A percentile compares a stretch with the other conserved stretches of the same genome.
Conservation (phyloP, 371 early-diverging fungal species). For the Circinella umbellata region DNA sequence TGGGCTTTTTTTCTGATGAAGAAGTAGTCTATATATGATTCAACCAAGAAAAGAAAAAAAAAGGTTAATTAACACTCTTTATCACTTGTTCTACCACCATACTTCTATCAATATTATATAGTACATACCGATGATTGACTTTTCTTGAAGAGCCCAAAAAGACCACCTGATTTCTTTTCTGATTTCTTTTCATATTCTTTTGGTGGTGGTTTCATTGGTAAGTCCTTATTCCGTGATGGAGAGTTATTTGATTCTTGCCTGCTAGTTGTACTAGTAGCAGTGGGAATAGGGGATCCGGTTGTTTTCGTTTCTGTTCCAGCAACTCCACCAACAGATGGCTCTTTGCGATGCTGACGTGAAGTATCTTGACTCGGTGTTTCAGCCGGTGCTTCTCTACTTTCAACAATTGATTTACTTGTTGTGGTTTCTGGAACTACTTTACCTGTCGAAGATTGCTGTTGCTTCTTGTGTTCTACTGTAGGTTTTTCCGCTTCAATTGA, state of each 20-base stretch:
- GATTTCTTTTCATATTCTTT: conserved; percentile 7
- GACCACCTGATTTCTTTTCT: background rate
- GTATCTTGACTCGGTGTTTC: conserved; percentile 1
- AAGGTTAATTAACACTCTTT: too few species aligned
- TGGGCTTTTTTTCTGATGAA: conserved; percentile 5
- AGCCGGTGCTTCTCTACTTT: conserved; percentile 1
- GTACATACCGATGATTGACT: background rate
- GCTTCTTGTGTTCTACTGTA: background rate
- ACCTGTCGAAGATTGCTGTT: too few species aligned
- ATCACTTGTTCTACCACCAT: too few species aligned
- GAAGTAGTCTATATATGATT: background rate
- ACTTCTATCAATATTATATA: too few species aligned
- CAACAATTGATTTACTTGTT: background rate
- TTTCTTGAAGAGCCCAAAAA: conserved; percentile 6
- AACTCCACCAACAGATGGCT: background rate
- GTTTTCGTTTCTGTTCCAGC: background rate
- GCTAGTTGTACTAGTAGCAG: background rate
- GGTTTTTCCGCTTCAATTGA: background rate
- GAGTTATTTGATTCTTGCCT: background rate
- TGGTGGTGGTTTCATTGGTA: conserved; percentile 15
- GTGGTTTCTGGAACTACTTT: background rate
- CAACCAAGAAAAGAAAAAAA: too few species aligned
- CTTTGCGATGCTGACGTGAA: background rate
- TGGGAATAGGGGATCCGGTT: background rate
- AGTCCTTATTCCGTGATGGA: background rate